Conservation (phyloP, 129 eudicot species). For the Erigeron canadensis region DNA sequence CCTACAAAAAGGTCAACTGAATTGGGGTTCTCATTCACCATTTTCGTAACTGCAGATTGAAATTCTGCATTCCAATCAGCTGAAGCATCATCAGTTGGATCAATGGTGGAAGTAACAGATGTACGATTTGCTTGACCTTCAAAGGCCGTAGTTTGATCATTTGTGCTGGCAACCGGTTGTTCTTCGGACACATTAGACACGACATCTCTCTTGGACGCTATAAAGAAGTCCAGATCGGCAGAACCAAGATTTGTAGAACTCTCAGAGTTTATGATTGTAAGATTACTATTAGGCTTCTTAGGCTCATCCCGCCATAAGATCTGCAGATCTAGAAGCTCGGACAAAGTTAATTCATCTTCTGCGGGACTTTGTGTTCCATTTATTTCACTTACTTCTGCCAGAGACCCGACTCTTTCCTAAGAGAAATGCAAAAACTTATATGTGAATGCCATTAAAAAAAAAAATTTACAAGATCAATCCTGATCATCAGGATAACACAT, state of each 20-base stretch:
- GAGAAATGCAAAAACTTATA: conserved; percentile 21
- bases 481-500: background rate
- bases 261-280: conserved; percentile 28
- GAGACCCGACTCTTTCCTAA: conserved; percentile 66
- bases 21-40: conserved; percentile 29
- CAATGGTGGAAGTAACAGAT: conserved; percentile 35
- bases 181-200: conserved; percentile 32
- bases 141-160: conserved; percentile 27
- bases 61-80: conserved; percentile 77
- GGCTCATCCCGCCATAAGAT: conserved; percentile 58
- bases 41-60: conserved; percentile 45
- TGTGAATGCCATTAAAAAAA: conserved; percentile 15
- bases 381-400: conserved; percentile 35
- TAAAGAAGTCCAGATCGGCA: conserved; percentile 51
- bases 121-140: conserved; percentile 32
- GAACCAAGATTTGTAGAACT: conserved; percentile 34
- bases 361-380: conserved; percentile 51
- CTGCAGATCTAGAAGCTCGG: conserved; percentile 58
- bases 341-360: conserved; percentile 42
- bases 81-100: conserved; percentile 28
- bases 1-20: conserved; percentile 35
- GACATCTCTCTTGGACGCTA: conserved; percentile 33
- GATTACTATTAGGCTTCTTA: conserved; percentile 33
- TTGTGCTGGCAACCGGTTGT: conserved; percentile 30
- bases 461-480: background rate